These are phyloP conservation scores for Exophiala mesophila DNA, from an alignment of 2,329 filamentous ascomycete species.

Conservation along the genomic window DNA sequence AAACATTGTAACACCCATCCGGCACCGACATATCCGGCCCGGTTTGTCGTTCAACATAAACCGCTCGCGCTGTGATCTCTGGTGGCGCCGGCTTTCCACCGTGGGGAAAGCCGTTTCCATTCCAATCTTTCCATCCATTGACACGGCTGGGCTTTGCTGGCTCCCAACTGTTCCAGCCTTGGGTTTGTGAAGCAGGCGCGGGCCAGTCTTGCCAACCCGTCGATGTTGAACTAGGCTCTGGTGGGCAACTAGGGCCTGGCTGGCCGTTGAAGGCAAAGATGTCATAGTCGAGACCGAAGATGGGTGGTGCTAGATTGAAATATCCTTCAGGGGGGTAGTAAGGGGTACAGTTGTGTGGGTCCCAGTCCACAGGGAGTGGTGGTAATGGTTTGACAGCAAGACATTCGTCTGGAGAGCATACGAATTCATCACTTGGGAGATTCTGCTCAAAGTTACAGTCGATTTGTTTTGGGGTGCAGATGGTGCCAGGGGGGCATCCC, in stretches of 20 bases:
- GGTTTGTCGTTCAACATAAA: background rate
- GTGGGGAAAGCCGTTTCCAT: background rate
- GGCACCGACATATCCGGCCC: background rate
- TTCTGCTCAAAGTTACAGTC: slow-evolving; percentile 39
- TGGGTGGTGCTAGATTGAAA: background rate
- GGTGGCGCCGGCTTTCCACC: slow-evolving; percentile 1
- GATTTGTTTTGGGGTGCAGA: slow-evolving; percentile 38
- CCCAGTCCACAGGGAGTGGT: background rate
- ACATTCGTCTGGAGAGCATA: slow-evolving; percentile 39
- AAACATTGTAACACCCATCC: background rate
- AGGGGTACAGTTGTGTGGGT: slow-evolving; percentile 1
- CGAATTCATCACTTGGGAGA: slow-evolving; percentile 35
- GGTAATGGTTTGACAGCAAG: background rate
- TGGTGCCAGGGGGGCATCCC: slow-evolving; percentile 41
- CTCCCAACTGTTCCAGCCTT: background rate
- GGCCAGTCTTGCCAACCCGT: slow-evolving; percentile 5
- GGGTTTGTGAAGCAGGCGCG: background rate
- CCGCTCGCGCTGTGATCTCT: background rate
- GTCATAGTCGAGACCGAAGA: slow-evolving; percentile 2
- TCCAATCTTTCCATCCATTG: background rate
- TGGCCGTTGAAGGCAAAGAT: slow-evolving; percentile 9
- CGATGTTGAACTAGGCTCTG: background rate
- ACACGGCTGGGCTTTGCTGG: background rate
- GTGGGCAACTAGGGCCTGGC: slow-evolving; percentile 3
- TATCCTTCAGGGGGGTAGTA: slow-evolving; percentile 1